phyloP scores from a whole-genome alignment of 306 rosid genomes.

The Carpinus fangiana region DNA sequence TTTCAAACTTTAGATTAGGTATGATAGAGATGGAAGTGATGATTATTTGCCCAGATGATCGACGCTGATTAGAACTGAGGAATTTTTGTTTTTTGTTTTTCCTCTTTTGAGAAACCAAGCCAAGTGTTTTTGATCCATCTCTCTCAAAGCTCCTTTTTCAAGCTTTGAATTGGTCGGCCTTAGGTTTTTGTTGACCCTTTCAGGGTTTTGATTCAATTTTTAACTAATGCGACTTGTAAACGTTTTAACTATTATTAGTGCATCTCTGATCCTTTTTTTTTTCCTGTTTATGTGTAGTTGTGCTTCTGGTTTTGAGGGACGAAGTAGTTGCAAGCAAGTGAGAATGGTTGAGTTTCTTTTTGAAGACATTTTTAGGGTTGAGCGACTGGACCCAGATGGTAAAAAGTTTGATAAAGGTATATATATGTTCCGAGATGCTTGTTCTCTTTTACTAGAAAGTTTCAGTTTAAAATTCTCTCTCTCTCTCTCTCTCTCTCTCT shows the following conservation, averaged over 20 bases:
- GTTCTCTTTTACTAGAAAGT: background rate
- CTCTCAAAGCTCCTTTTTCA: background rate
- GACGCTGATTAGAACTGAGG: too few relatives aligned
- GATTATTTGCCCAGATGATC: too few relatives aligned
- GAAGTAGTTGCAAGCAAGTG: background rate
- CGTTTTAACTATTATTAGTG: too few relatives aligned
- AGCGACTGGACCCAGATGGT: slow-evolving; percentile 61
- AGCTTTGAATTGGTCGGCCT: background rate
- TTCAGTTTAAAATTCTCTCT: background rate
- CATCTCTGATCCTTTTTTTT: too few relatives aligned
- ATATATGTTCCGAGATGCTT: background rate
- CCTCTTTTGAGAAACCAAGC: background rate
- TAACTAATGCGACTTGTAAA: background rate
- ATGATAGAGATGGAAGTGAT: too few relatives aligned
- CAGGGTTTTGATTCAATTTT: background rate
- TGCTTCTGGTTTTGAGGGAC: background rate
- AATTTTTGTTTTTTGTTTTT: background rate
- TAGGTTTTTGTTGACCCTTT: background rate
- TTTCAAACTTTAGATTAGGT: too few relatives aligned
- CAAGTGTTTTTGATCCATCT: background rate
- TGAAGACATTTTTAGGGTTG: slow-evolving; percentile 79
- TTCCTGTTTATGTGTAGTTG: background rate
- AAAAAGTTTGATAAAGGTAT: slow-evolving; percentile 78
- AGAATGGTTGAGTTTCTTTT: slow-evolving; percentile 81
- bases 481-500: background rate